phyloP scores from a whole-genome alignment of 805 yeast species.

The Ogataea siamensis region DNA sequence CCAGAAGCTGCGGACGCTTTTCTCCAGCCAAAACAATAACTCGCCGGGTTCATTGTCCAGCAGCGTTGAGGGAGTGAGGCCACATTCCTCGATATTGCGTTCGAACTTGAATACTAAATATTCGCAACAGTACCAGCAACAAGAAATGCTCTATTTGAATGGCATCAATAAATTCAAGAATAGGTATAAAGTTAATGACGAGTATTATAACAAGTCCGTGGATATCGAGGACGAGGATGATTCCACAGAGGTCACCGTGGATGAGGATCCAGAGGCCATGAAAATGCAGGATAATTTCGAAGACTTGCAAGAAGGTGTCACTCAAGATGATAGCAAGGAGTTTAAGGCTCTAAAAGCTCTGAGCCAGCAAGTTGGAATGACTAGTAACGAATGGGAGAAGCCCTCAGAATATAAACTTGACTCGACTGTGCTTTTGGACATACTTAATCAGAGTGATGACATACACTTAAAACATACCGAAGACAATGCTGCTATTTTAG shows the following conservation, averaged over 20 bases:
- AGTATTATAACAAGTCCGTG: constrained; percentile 54
- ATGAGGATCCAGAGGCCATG: constrained; percentile 26
- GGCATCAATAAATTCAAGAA: constrained; percentile 39
- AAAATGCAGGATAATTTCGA: constrained; percentile 21
- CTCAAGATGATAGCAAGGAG: constrained; percentile 26
- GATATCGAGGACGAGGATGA: constrained; percentile 37
- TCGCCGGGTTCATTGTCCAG: constrained; percentile 5
- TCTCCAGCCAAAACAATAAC: constrained; percentile 7
- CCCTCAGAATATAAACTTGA: constrained; percentile 36
- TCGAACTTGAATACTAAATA: constrained; percentile 33
- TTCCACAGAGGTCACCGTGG: constrained; percentile 25
- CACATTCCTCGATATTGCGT: constrained; percentile 31
- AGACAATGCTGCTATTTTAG: constrained; percentile 45
- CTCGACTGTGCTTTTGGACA: constrained; percentile 34
- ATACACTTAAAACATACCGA: constrained; percentile 30
- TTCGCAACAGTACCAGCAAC: constrained; percentile 47
- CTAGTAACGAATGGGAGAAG: constrained; percentile 33
- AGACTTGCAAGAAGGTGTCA: constrained; percentile 19
- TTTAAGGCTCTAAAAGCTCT: constrained; percentile 32
- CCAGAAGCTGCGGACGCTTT: constrained; percentile 19
- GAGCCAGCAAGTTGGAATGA: constrained; percentile 34
- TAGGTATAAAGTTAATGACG: constrained; percentile 40
- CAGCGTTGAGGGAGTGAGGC: constrained; percentile 21
- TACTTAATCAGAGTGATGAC: constrained; percentile 37
- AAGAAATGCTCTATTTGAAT: constrained; percentile 49